These are phyloP conservation scores for Colletotrichum destructivum DNA, from an alignment of 2,329 filamentous ascomycete genomes.

Conservation along the genomic window DNA sequence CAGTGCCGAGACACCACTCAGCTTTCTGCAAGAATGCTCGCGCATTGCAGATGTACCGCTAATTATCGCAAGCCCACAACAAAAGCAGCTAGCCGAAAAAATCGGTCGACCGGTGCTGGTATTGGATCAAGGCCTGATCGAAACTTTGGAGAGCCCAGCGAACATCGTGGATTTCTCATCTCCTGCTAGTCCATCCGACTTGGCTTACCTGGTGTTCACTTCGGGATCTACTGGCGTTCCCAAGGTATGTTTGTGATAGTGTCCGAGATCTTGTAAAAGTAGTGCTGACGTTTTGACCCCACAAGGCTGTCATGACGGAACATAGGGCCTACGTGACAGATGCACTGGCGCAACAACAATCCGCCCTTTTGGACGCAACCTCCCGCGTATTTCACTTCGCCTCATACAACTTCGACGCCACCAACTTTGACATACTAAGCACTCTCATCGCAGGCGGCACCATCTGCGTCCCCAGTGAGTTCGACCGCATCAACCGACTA, in stretches of 20 bases:
- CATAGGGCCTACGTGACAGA: conserved; percentile 45
- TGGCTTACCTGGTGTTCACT: conserved; percentile 53
- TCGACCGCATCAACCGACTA: conserved; percentile 66
- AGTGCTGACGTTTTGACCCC: not conserved
- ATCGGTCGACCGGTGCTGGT: not conserved
- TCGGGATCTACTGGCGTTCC: conserved; percentile 63
- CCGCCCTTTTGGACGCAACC: not conserved
- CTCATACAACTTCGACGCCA: conserved; percentile 68
- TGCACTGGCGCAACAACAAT: conserved; percentile 38
- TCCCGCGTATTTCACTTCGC: conserved; percentile 70
- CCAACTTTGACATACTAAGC: conserved; percentile 65
- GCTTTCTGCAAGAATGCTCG: conserved; percentile 14
- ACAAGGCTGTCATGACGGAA: conserved; percentile 53
- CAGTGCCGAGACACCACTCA: conserved; percentile 11
- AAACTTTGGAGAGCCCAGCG: conserved; percentile 30
- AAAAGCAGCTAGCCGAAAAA: not conserved
- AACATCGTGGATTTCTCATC: not conserved
- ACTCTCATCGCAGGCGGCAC: conserved; percentile 70
- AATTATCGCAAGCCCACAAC: not conserved
- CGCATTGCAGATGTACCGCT: conserved; percentile 4
- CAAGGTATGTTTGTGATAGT: conserved; percentile 50
- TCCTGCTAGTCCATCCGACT: conserved; percentile 31
- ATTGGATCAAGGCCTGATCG: conserved; percentile 54
- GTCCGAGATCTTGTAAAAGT: not conserved
- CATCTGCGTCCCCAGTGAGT: conserved; percentile 69